Evolutionary conservation across 2,329 filamentous ascomycete genomes (phyloP).

Genomic region (Tolypocladium amazonense): DNA sequence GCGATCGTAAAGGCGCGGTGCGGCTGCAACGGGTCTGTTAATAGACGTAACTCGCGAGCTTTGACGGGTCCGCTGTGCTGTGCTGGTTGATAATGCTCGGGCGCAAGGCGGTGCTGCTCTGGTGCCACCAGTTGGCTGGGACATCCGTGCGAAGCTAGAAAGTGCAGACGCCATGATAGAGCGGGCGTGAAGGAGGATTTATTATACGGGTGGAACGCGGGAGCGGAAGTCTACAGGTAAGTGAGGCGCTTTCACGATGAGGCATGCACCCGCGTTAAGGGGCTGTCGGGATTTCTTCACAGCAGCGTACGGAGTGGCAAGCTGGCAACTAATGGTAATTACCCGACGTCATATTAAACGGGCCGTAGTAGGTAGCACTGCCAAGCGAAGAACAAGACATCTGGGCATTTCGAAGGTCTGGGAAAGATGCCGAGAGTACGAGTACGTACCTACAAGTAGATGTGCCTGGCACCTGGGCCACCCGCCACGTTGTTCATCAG

Average conservation of each 20-base stretch:
- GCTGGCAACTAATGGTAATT: not conserved
- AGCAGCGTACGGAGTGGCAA: not conserved
- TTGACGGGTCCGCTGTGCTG: not conserved
- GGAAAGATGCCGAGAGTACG: no score
- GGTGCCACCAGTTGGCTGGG: not conserved
- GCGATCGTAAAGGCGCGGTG: not conserved
- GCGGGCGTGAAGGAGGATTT: not conserved
- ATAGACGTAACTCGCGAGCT: not conserved
- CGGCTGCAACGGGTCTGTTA: not conserved
- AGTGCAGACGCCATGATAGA: not conserved
- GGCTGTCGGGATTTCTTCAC: no score
- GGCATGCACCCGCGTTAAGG: no score
- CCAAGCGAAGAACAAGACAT: no score
- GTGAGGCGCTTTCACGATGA: no score
- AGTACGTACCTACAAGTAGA: not conserved
- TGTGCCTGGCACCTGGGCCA: not conserved
- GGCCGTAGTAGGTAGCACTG: not conserved
- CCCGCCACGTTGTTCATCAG: not conserved
- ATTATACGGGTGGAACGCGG: not conserved
- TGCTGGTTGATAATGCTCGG: not conserved
- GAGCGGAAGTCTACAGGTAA: not conserved
- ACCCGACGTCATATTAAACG: not conserved
- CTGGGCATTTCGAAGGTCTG: no score
- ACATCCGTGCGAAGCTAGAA: not conserved
- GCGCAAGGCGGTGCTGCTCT: not conserved